Conservation (phyloP, 768 basidiomycete species). For the Panaeolus cyanescens region DNA sequence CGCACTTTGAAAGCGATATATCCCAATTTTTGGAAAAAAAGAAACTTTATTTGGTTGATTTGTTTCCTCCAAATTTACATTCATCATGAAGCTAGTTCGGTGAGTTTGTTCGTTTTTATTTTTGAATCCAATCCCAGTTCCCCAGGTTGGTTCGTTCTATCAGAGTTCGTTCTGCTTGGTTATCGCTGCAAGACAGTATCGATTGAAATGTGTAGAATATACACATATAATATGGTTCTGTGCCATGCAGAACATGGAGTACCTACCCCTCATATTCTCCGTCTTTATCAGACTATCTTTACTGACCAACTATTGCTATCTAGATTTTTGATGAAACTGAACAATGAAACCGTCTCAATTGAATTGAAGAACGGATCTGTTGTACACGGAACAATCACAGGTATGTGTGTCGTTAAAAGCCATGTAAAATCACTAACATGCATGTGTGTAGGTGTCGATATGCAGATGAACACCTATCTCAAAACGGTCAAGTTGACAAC, state of each 20-base stretch:
- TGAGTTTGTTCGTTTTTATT: slow-evolving; percentile 30
- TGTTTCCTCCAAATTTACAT: slow-evolving; percentile 2
- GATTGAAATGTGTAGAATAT: background rate
- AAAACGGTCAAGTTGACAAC: slow-evolving; percentile 98
- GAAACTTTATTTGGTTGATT: background rate
- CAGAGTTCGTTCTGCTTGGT: background rate
- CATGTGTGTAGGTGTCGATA: slow-evolving; percentile 84
- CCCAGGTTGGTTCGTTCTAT: background rate
- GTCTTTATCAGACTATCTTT: background rate
- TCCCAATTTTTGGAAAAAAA: slow-evolving; percentile 1
- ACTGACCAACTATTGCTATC: slow-evolving; percentile 7
- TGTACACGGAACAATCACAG: slow-evolving; percentile 96
- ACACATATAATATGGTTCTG: background rate
- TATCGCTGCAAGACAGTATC: background rate
- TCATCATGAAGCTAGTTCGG: slow-evolving; percentile 84
- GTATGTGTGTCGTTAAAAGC: slow-evolving; percentile 44
- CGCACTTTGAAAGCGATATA: slow-evolving; percentile 5
- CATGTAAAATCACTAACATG: slow-evolving; percentile 2
- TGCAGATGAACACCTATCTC: slow-evolving; percentile 99
- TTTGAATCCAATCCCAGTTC: background rate
- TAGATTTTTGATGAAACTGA: slow-evolving; percentile 99
- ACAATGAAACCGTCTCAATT: slow-evolving; percentile 98
- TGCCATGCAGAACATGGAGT: background rate
- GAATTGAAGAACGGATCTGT: slow-evolving; percentile 97
- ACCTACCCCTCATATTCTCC: background rate